These are phyloP conservation scores for Paratinospora sagittata DNA, from an alignment of 164 flowering plant genomes.

Conservation along the genomic window DNA sequence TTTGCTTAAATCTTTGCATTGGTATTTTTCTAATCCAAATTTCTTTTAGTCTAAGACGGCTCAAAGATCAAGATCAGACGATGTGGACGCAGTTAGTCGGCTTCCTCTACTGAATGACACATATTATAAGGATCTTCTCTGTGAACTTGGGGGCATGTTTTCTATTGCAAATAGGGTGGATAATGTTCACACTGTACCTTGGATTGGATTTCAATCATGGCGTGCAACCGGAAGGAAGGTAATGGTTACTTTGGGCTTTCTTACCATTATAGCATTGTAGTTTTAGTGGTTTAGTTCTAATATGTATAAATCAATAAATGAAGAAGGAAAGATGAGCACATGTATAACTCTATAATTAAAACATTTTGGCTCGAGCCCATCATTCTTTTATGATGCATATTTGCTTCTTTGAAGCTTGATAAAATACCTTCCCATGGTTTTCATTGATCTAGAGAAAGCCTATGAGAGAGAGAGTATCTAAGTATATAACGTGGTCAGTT, in stretches of 20 bases:
- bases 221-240: constrained; percentile 88
- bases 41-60: constrained; percentile 50
- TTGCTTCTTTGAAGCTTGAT: no score
- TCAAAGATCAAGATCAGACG: constrained; percentile 77
- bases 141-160: constrained; percentile 95
- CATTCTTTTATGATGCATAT: neutral
- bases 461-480: no score
- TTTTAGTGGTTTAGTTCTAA: neutral
- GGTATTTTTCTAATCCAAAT: constrained; percentile 12
- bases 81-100: constrained; percentile 80
- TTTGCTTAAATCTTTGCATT: neutral
- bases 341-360: neutral
- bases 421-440: no score
- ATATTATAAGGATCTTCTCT: constrained; percentile 61
- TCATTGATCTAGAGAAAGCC: no score
- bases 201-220: constrained; percentile 99
- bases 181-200: constrained; percentile 77
- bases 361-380: neutral
- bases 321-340: neutral
- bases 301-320: neutral
- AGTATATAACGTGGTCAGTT: no score
- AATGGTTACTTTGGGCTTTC: constrained; percentile 9
- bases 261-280: neutral
- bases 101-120: constrained; percentile 74
- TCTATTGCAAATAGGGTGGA: constrained; percentile 81